A percentile compares a stretch with the other conserved stretches of the same genome.
phyloP scores from a whole-genome alignment of 1,284 basidiomycete genomes.

The Apiotrichum gamsii region DNA sequence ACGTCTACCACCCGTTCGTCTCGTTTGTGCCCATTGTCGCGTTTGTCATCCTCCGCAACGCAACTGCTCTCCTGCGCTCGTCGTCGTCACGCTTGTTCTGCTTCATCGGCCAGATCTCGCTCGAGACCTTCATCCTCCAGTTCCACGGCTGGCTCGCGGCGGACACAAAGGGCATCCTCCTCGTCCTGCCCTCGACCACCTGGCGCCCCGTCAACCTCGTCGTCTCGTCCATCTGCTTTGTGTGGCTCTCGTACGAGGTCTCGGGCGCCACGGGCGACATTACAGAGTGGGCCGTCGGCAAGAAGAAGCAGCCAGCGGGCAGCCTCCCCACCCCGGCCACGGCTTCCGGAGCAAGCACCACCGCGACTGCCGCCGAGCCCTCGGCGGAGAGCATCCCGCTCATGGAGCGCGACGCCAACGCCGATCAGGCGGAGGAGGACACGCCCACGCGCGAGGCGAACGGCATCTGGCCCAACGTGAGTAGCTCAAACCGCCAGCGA shows the following conservation, averaged over 20 bases:
- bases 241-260: slow-evolving; percentile 70
- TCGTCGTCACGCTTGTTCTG: slow-evolving; percentile 63
- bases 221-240: slow-evolving; percentile 65
- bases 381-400: slow-evolving; percentile 38
- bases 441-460: background rate
- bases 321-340: slow-evolving; percentile 28
- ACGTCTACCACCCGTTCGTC: slow-evolving; percentile 72
- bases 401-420: slow-evolving; percentile 23
- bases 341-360: background rate
- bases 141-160: slow-evolving; percentile 83
- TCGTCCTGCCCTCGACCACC: slow-evolving; percentile 66
- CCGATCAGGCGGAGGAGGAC: background rate
- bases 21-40: slow-evolving; percentile 72
- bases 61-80: slow-evolving; percentile 62
- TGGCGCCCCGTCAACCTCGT: slow-evolving; percentile 71
- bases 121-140: slow-evolving; percentile 82
- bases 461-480: no score
- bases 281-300: slow-evolving; percentile 62
- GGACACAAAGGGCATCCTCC: slow-evolving; percentile 75
- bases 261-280: slow-evolving; percentile 67
- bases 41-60: slow-evolving; percentile 69
- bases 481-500: no score
- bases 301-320: slow-evolving; percentile 26
- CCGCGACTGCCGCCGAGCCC: slow-evolving; percentile 24
- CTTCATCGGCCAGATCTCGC: slow-evolving; percentile 72